Conservation (phyloP, 108 stramenopile genomes). For the Schizochytrium sp. region DNA sequence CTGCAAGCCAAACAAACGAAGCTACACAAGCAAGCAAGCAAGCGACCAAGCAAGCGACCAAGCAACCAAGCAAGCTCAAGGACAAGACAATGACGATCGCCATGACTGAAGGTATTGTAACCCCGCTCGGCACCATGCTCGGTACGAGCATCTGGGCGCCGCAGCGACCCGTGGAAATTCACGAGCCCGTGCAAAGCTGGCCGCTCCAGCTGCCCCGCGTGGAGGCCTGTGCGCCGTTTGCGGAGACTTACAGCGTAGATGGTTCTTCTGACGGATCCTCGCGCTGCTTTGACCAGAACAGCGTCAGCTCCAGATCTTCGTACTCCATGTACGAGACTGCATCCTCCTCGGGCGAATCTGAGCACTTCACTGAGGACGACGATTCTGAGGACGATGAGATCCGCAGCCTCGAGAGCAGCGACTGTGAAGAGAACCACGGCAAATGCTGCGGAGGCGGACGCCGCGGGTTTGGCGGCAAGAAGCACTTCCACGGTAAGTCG, state of each 20-base stretch:
- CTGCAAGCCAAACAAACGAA: not conserved
- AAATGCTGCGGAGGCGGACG: not conserved
- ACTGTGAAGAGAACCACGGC: not conserved
- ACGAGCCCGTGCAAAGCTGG: too few relatives aligned
- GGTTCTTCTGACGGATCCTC: too few relatives aligned
- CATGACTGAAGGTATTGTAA: constrained; percentile 10
- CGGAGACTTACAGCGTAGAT: too few relatives aligned
- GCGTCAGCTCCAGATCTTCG: too few relatives aligned
- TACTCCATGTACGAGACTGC: too few relatives aligned
- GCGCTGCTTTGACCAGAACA: too few relatives aligned
- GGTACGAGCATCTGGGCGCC: constrained; percentile 5
- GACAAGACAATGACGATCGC: not conserved
- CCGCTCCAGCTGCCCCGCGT: too few relatives aligned
- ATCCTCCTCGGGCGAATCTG: too few relatives aligned
- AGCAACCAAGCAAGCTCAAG: not conserved
- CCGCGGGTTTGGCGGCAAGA: not conserved
- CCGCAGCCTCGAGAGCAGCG: not conserved
- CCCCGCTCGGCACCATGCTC: constrained; percentile 38
- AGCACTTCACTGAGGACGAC: not conserved
- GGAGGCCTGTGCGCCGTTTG: too few relatives aligned
- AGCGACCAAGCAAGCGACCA: not conserved
- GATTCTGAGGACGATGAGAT: not conserved
- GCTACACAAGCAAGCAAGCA: not conserved
- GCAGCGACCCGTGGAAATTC: not conserved
- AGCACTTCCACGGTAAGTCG: not conserved